These are phyloP conservation scores for Fusarium papillatum DNA, from an alignment of 2,329 filamentous ascomycete species.

Conservation along the genomic window DNA sequence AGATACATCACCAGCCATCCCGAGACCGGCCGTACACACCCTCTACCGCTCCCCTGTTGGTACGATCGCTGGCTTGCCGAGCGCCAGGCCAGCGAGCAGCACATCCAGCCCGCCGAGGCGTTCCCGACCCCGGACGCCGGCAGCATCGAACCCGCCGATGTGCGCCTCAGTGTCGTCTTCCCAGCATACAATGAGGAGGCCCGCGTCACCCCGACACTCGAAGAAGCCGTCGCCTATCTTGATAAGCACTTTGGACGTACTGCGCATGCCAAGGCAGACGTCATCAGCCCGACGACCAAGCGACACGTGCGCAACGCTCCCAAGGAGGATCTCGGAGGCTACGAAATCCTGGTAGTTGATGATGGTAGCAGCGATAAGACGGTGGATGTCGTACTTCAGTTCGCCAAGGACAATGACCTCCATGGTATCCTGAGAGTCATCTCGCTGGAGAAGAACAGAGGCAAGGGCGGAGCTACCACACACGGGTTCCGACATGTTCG, in stretches of 20 bases:
- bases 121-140: slow-evolving; percentile 62
- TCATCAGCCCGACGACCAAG: slow-evolving; percentile 44
- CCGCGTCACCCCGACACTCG: slow-evolving; percentile 85
- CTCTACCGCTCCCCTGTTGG: slow-evolving; percentile 84
- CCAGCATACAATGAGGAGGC: slow-evolving; percentile 96
- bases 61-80: slow-evolving; percentile 80
- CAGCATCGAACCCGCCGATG: slow-evolving; percentile 78
- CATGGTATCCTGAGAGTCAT: slow-evolving; percentile 88
- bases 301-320: slow-evolving; percentile 49
- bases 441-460: slow-evolving; percentile 83
- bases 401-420: slow-evolving; percentile 80
- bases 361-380: slow-evolving; percentile 91
- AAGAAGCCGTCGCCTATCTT: slow-evolving; percentile 91
- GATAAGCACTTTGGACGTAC: slow-evolving; percentile 79
- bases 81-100: slow-evolving; percentile 64
- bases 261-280: slow-evolving; percentile 39
- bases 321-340: slow-evolving; percentile 66
- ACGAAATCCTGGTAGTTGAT: slow-evolving; percentile 93
- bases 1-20: slow-evolving; percentile 82
- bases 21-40: slow-evolving; percentile 55
- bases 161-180: slow-evolving; percentile 93
- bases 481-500: slow-evolving; percentile 95
- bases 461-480: slow-evolving; percentile 95
- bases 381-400: slow-evolving; percentile 82
- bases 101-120: slow-evolving; percentile 51